Evolutionary conservation across 805 yeast species (phyloP).

Genomic region (Candida hungchunana): DNA sequence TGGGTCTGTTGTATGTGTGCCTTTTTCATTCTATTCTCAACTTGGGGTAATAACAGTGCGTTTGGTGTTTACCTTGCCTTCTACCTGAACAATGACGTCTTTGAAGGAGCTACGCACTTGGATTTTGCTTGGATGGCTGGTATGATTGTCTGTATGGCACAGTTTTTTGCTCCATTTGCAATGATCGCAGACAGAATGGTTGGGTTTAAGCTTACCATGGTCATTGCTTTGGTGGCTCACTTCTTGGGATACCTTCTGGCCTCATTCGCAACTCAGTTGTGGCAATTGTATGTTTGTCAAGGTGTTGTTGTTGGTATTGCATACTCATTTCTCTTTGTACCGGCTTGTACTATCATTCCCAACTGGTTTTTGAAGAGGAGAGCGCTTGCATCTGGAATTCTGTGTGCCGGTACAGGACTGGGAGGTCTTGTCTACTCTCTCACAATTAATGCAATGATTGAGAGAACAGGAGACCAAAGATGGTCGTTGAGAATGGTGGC

Average conservation of each 20-base stretch:
- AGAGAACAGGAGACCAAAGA: constrained; percentile 37
- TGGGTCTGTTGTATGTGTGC: constrained; percentile 58
- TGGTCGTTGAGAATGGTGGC: constrained; percentile 49
- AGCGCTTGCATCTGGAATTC: constrained; percentile 47
- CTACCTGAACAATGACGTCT: constrained; percentile 47
- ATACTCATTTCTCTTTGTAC: constrained; percentile 50
- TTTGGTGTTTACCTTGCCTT: constrained; percentile 61
- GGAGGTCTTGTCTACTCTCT: constrained; percentile 46
- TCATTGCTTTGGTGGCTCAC: constrained; percentile 46
- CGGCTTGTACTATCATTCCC: constrained; percentile 57
- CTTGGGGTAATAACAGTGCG: constrained; percentile 65
- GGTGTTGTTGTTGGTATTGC: constrained; percentile 57
- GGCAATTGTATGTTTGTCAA: constrained; percentile 68
- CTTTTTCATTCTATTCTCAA: constrained; percentile 46
- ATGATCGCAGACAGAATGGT: constrained; percentile 42
- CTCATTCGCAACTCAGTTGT: constrained; percentile 49
- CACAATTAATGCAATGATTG: constrained; percentile 39
- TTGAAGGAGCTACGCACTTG: constrained; percentile 49
- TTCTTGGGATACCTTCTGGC: constrained; percentile 57
- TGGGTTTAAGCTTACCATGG: constrained; percentile 46
- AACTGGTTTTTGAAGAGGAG: constrained; percentile 68
- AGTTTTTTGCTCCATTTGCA: constrained; percentile 55
- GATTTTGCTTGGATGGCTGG: constrained; percentile 72
- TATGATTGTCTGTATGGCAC: constrained; percentile 50
- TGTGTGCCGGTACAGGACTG: constrained; percentile 47